Percentiles rank a stretch among this genome's conserved stretches.
Conservation (phyloP, 2,329 filamentous ascomycete genomes). For the Xylariaceae sp. region DNA sequence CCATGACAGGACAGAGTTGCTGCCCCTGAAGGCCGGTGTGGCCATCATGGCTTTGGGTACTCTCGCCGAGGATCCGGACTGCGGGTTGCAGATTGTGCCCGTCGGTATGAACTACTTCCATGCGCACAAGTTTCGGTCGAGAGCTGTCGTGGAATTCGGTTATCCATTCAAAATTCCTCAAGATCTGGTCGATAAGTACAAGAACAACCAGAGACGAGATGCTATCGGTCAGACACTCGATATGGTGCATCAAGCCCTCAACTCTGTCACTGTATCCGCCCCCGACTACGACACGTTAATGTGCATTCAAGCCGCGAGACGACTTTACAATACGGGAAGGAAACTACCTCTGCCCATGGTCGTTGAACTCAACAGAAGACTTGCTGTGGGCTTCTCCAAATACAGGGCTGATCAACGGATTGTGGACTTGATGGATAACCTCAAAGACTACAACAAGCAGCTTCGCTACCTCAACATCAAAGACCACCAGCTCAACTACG, state of each 20-base stretch:
- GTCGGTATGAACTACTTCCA: slow-evolving; percentile 99
- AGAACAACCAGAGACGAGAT: slow-evolving; percentile 76
- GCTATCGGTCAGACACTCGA: slow-evolving; percentile 84
- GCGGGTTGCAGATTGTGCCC: slow-evolving; percentile 89
- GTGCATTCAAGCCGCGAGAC: slow-evolving; percentile 90
- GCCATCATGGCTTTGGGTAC: slow-evolving; percentile 97
- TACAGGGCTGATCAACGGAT: slow-evolving; percentile 92
- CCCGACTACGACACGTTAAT: slow-evolving; percentile 96
- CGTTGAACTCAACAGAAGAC: slow-evolving; percentile 86
- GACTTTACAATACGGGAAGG: slow-evolving; percentile 91
- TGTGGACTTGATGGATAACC: slow-evolving; percentile 67
- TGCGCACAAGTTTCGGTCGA: slow-evolving; percentile 94
- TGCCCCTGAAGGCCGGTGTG: slow-evolving; percentile 93
- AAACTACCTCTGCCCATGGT: slow-evolving; percentile 89
- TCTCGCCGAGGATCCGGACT: slow-evolving; percentile 79
- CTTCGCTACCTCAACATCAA: slow-evolving; percentile 82
- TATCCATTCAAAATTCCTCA: slow-evolving; percentile 79
- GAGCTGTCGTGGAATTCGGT: slow-evolving; percentile 94
- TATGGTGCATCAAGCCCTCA: slow-evolving; percentile 79
- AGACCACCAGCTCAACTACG: slow-evolving; percentile 93
- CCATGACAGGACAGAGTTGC: slow-evolving; percentile 86
- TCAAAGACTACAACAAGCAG: slow-evolving; percentile 83
- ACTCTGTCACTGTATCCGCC: slow-evolving; percentile 85
- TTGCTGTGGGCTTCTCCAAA: slow-evolving; percentile 86
- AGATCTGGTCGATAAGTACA: slow-evolving; percentile 83